Base-by-base conservation (phyloP, 805 yeast species). In the Groenewaldozyma tartarivorans region DNA sequence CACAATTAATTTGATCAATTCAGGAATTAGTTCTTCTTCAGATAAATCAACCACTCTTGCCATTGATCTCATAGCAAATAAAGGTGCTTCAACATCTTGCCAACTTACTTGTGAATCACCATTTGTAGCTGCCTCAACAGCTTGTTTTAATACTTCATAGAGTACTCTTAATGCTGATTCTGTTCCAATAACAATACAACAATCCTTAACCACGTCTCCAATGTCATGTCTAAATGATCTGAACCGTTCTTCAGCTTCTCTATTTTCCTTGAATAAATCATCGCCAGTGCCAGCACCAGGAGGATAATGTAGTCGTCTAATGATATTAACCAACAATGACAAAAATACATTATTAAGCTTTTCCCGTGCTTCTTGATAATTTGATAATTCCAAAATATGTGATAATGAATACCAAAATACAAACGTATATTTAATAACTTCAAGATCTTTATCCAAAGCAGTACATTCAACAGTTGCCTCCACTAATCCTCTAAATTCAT, bases 161-260 rank as follows among this genome's bases (percentile, higher is more conserved):
- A 96, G 94, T 40, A 83, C 78, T 18, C 64, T 60, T 27, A 92
- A 66, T 0, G 95, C 86, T 32, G 62, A 66, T 6, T 73, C 63
- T 2, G 94, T 69, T 1, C 97, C 97, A 33, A 85, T 77, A 2
- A 92, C 90, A 1, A 84, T 83, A 51, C 96, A 84, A 65, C 97
- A 87, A 57, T 87, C 95, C 56, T 94, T 94, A 46, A 92, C 65
- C n/a, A 90, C 95, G 58, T 92, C 97, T 30, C 97, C 97, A 83
- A 92, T 84, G 42, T 86, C 95, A 61, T 92, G 92, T 54, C 99
- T 72, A 62, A 90, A 92, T 44, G 86, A 94, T 54, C 84, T 79
- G 59, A 92, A 92, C 60, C 86, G 84, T 56, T 94, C 98, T 56
- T 87, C 95, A 41, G 75, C 81, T 56, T 86, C 96, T 49, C 67